Evolutionary conservation across 495 filamentous ascomycete genomes (phyloP), one percentile per base, ranked within the genome.

Genomic region (Trichoderma reesei): DNA sequence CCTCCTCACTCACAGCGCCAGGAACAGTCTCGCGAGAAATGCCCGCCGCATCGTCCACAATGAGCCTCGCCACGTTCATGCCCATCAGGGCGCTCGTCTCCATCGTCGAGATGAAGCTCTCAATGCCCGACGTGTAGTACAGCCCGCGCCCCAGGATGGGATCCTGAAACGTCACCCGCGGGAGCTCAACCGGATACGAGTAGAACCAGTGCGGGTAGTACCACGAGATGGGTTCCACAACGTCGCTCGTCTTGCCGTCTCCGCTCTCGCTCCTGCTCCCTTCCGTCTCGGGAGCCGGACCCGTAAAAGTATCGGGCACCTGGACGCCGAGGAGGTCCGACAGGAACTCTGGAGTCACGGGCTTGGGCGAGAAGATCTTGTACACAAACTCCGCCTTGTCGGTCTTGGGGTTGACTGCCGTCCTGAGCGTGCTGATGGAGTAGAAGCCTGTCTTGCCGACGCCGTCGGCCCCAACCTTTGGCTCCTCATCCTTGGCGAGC

Each of bases 71-170:
- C 42, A 98, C 88, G 76, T 98, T 98, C 82, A 85, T 92, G 0
- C 94, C 94, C 93, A 96, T 96, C 69, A 98, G 72, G 0, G 88
- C 87, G 72, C 88, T 98, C 8, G 95, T 99, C 80, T 99, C 94
- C 94, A 99, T 99, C 0, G 94, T 96, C 14, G 86, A 91, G 65
- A 98, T 96, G 69, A 98, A 97, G 67, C 86, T 88, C 76, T 98
- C 94, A 62, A 98, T 96, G 0, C 89, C 93, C 48, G 88, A 86
- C 0, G 94, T 98, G 72, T 98, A 98, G 83, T 90, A 97, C 13
- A 98, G 71, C 0, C 82, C 79, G 2, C 80, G 68, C 10, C 82
- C 87, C 2, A 98, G 72, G 64, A 85, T 78, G 0, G 86, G 82
- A 46, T 95, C 89, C 66, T 96, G 92, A 66, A 98, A 99, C 0